Base-by-base conservation (phyloP, 192 early-diverging fungal genomes). In the Ambispora gerdemannii region DNA sequence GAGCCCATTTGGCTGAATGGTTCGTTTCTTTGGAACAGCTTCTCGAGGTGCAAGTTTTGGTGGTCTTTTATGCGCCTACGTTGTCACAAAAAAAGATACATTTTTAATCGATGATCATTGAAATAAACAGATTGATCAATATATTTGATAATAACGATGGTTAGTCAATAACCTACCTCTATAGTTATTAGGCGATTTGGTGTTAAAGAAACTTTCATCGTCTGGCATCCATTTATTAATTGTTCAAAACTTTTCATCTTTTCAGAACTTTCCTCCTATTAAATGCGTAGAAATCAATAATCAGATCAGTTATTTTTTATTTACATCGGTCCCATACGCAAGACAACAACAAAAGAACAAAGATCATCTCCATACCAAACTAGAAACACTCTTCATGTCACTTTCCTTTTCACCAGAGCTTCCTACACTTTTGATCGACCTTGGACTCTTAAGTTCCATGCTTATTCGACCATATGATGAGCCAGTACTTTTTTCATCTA, bases 101-200 rank as follows among this genome's bases (percentile, higher is more conserved):
- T n/a, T n/a, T n/a, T n/a, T n/a, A n/a, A n/a, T n/a, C n/a, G n/a
- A n/a, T n/a, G n/a, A n/a, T n/a, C n/a, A n/a, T n/a, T n/a, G n/a
- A n/a, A n/a, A n/a, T n/a, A n/a, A n/a, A n/a, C n/a, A n/a, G n/a
- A n/a, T n/a, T n/a, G n/a, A n/a, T n/a, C n/a, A n/a, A n/a, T n/a
- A n/a, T n/a, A n/a, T n/a, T n/a, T n/a, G n/a, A n/a, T n/a, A n/a
- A n/a, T n/a, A n/a, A n/a, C n/a, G n/a, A n/a, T n/a, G n/a, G n/a
- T n/a, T n/a, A n/a, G n/a, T n/a, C n/a, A 17, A 25, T 33, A 27
- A 47, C 4, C 8, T 17, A 86, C 76, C 58, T 86, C 84, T 59
- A 86, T 86, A 0, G 84, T 82, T n/a, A 74, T 77, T 25, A 86
- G 66, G 67, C 84, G 74, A 56, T 83, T 84, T 15, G 84, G 84